Evolutionary conservation across 2,329 filamentous ascomycete species (phyloP).

Genomic region (Dendryphion nanum): DNA sequence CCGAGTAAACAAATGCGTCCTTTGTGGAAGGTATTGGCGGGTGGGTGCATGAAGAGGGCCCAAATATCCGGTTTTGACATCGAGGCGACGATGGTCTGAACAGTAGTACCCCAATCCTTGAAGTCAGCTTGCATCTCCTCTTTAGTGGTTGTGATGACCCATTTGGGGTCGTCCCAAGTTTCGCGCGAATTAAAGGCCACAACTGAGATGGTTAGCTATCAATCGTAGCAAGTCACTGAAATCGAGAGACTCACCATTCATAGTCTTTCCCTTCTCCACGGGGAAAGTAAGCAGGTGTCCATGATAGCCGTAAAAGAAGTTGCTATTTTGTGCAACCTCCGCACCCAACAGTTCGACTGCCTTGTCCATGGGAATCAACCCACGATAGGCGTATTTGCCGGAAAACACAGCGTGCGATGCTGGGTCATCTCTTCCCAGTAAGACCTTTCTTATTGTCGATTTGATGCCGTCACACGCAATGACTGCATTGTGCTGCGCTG

Average conservation of each 20-base stretch:
- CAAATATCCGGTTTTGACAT: constrained; percentile 56
- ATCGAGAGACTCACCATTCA: constrained; percentile 49
- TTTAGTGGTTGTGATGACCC: constrained; percentile 34
- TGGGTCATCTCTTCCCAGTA: constrained; percentile 49
- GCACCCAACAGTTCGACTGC: constrained; percentile 52
- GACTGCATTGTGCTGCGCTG: constrained; percentile 48
- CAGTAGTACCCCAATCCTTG: constrained; percentile 26
- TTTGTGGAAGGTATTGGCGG: constrained; percentile 46
- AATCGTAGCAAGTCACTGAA: neutral
- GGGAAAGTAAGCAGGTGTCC: constrained; percentile 65
- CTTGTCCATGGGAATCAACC: constrained; percentile 59
- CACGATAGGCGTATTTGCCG: constrained; percentile 62
- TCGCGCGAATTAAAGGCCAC: constrained; percentile 35
- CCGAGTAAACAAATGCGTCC: constrained; percentile 52
- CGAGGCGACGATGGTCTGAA: constrained; percentile 29
- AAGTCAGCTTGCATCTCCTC: constrained; percentile 33
- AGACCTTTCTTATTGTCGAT: constrained; percentile 53
- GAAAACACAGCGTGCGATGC: constrained; percentile 53
- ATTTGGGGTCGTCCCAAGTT: constrained; percentile 32
- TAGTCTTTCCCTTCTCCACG: constrained; percentile 55
- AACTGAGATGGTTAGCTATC: constrained; percentile 11
- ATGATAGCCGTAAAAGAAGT: constrained; percentile 59
- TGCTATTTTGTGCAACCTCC: constrained; percentile 50
- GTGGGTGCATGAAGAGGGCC: constrained; percentile 57
- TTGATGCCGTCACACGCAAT: constrained; percentile 68